Evolutionary conservation across 768 basidiomycete genomes (phyloP), one percentile per base, ranked within the genome.

Genomic region (Leccinum rimulosum): DNA sequence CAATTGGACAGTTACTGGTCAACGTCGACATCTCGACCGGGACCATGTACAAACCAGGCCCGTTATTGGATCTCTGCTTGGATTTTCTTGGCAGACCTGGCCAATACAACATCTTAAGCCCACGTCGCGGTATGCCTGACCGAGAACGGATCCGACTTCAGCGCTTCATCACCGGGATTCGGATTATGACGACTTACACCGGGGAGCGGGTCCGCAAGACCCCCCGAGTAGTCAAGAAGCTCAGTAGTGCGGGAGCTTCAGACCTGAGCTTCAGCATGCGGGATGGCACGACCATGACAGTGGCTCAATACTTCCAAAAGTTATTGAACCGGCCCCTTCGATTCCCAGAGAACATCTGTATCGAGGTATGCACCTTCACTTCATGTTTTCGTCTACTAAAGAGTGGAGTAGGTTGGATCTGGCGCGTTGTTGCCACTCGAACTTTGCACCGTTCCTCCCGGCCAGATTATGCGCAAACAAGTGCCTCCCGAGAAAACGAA

Each of bases 1-100:
- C 82, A 0, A 78, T 85, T 17, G 84, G 84, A 0, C 75, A 75
- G 0, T 80, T 93, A 65, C 70, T 91, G 28, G 76, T 92, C 63
- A 93, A 92, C 58, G 79, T 93, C 62, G 91, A 93, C 61, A 88
- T 91, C 50, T 84, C 86, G 0, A 89, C 89, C 0, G 90, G 86
- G 0, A 81, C 85, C 28, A 89, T 93, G 86, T 91, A 86, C 68
- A 83, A 82, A 64, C 73, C 81, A 0, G 91, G 91, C 0, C 68
- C 77, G 0, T 76, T 93, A 2, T 73, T 89, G 55, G 70, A 76
- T 2, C 73, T 91, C 0, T 85, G 85, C 59, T 70, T 87, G 4
- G 84, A 84, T 4, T 83, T 82, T 66, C 66, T 89, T 12, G 76
- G 73, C 0, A 72, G 57, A 36, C 64, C 61, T 22, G 66, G 69